Base-by-base conservation (phyloP, 2,329 filamentous ascomycete species). In the Neonectria coccinea region DNA sequence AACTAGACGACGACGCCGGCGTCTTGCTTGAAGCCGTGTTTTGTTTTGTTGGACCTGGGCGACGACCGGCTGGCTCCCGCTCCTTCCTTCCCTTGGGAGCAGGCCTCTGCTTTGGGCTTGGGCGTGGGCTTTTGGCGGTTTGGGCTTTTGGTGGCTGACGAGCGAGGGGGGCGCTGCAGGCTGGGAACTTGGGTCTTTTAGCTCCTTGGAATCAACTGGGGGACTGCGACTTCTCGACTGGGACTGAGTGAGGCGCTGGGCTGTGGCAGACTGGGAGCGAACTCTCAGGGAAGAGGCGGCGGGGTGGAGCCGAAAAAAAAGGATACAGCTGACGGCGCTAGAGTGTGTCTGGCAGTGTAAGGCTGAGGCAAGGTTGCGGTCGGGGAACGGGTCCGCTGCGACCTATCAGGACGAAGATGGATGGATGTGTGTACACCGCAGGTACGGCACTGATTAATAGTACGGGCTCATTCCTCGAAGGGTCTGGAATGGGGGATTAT, bases 261-360 rank as follows among this genome's bases (percentile, higher is more conserved):
- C 52, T 53, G 59, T 36, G 48, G 50, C 39, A 27, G 44, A 47
- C 29, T 29, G 42, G 33, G 42, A 39, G 22, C 14, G 45, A 48
- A 59, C 53, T 39, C 36, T 39, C 36, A 39, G 14, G 36, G 44
- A 50, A 62, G 62, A 58, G 62, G 56, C 64, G 62, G 56, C 64
- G 59, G 64, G 64, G 68, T 64, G 69, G 66, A 60, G 45, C 27
- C 20, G 50, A 45, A 47, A 42, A 51, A 51, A 51, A 50, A 51
- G 39, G 54, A 47, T 44, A 58, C 59, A 70, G 69, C 69, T 71
- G 69, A 71, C 67, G 63, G 65, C 69, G 67, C 69, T 71, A 71
- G 56, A 48, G 48, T 64, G 44, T 62, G 67, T 71, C 54, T 60
- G 63, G 67, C 63, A 68, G 61, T 67, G 68, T 71, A 71, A 71